Conservation (phyloP, 2,329 filamentous ascomycete species). For the Pyrenochaeta sp. region DNA sequence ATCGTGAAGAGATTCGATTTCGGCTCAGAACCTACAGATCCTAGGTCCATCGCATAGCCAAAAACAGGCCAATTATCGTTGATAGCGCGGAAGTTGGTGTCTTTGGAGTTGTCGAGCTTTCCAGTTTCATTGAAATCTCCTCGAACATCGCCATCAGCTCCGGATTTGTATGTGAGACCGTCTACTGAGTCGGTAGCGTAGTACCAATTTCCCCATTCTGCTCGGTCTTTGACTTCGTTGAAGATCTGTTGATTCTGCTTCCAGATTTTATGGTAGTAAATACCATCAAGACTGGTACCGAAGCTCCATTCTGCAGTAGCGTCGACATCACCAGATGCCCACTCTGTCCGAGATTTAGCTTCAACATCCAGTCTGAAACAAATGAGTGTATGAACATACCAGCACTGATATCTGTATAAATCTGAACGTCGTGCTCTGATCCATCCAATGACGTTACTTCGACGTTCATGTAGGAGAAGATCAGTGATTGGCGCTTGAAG, state of each 20-base stretch:
- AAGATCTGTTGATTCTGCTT: conserved; percentile 59
- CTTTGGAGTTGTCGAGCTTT: conserved; percentile 54
- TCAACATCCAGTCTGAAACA: not conserved
- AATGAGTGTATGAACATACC: conserved; percentile 55
- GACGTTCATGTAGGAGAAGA: conserved; percentile 75
- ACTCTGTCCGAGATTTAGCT: conserved; percentile 63
- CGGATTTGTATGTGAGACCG: conserved; percentile 58
- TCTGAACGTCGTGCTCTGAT: conserved; percentile 67
- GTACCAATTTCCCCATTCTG: conserved; percentile 63
- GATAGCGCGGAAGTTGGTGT: conserved; percentile 61
- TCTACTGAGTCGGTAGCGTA: conserved; percentile 57
- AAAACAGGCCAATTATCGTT: conserved; percentile 62
- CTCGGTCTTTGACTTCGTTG: conserved; percentile 57
- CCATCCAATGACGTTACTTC: conserved; percentile 70
- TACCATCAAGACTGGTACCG: conserved; percentile 38
- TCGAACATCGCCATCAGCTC: conserved; percentile 57
- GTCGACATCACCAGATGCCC: conserved; percentile 69
- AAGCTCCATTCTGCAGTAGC: conserved; percentile 70
- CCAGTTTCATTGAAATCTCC: conserved; percentile 56
- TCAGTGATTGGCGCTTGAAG: conserved; percentile 71
- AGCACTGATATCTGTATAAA: conserved; percentile 77
- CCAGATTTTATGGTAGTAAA: conserved; percentile 69
- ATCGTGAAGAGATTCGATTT: conserved; percentile 59
- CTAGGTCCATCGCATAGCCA: conserved; percentile 61
- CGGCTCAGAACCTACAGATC: conserved; percentile 50